A percentile compares a stretch with the other conserved stretches of the same genome.
phyloP scores from a whole-genome alignment of 768 basidiomycete species.

The Saitozyma sp. region DNA sequence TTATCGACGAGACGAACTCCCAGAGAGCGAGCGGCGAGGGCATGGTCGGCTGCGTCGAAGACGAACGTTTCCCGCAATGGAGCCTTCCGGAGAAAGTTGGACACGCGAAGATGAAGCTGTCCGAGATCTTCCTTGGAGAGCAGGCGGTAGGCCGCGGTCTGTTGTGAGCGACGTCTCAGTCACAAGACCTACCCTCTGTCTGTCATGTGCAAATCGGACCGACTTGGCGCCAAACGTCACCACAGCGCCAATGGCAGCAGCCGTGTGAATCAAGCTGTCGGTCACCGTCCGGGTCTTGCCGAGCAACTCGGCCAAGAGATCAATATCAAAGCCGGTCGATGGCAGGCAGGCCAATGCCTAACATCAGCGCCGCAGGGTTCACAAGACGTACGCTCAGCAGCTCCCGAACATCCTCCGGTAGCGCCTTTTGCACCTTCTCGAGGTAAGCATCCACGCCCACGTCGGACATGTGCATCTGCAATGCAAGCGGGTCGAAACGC shows the following conservation, averaged over 20 bases:
- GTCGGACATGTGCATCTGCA: slow-evolving; percentile 28
- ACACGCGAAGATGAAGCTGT: slow-evolving; percentile 9
- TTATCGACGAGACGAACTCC: not conserved
- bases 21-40: slow-evolving; percentile 15
- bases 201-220: slow-evolving; percentile 36
- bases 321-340: slow-evolving; percentile 18
- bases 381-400: slow-evolving; percentile 18
- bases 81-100: slow-evolving; percentile 17
- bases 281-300: not conserved
- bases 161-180: not conserved
- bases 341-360: slow-evolving; percentile 30
- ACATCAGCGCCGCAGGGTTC: too few species aligned
- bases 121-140: slow-evolving; percentile 9
- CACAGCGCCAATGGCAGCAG: slow-evolving; percentile 15
- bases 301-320: slow-evolving; percentile 19
- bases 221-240: not conserved
- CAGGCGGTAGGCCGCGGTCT: slow-evolving; percentile 21
- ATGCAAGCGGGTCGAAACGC: slow-evolving; percentile 15
- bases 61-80: slow-evolving; percentile 19
- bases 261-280: slow-evolving; percentile 3
- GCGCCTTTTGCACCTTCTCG: slow-evolving; percentile 9
- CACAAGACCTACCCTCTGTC: slow-evolving; percentile 18
- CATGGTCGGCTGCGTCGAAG: slow-evolving; percentile 34
- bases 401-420: slow-evolving; percentile 16
- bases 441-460: slow-evolving; percentile 25